These are phyloP conservation scores for Coniella vitis DNA, from an alignment of 2,329 filamentous ascomycete genomes.

Conservation along the genomic window DNA sequence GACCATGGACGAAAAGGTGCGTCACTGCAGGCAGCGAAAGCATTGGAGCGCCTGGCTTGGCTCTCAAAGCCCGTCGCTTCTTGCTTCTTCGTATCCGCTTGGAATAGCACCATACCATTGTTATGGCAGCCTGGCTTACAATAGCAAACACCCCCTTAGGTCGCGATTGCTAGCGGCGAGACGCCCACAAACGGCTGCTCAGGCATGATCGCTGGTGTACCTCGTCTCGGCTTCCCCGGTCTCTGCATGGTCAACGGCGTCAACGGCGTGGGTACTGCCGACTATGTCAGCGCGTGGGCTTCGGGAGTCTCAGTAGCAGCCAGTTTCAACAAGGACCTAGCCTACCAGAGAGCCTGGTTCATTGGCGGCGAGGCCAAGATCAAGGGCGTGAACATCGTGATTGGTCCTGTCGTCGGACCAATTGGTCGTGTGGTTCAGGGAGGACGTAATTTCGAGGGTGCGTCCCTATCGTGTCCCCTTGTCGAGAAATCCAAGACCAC, in stretches of 20 bases:
- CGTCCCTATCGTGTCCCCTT: not conserved
- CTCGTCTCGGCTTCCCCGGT: constrained; percentile 47
- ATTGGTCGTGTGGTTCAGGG: constrained; percentile 58
- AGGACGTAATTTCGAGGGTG: constrained; percentile 53
- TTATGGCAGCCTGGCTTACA: too few species aligned
- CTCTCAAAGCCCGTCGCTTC: too few species aligned
- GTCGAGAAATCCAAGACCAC: too few species aligned
- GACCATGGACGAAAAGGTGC: constrained; percentile 55
- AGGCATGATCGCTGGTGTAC: constrained; percentile 38
- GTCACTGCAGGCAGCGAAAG: too few species aligned
- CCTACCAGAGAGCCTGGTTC: constrained; percentile 58
- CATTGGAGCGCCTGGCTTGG: too few species aligned
- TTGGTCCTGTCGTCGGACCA: constrained; percentile 55
- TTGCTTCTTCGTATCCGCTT: too few species aligned
- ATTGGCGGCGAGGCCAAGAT: constrained; percentile 66
- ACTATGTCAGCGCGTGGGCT: constrained; percentile 64
- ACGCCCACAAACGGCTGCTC: constrained; percentile 42
- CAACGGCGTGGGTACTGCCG: constrained; percentile 57
- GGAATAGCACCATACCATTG: too few species aligned
- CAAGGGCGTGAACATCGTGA: constrained; percentile 67
- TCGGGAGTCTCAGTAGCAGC: constrained; percentile 66
- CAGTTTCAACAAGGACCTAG: constrained; percentile 63
- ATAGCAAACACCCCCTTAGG: too few species aligned
- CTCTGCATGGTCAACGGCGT: constrained; percentile 69
- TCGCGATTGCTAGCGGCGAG: constrained; percentile 66